phyloP scores from a whole-genome alignment of 805 yeast species.

The Candida easanensis region DNA sequence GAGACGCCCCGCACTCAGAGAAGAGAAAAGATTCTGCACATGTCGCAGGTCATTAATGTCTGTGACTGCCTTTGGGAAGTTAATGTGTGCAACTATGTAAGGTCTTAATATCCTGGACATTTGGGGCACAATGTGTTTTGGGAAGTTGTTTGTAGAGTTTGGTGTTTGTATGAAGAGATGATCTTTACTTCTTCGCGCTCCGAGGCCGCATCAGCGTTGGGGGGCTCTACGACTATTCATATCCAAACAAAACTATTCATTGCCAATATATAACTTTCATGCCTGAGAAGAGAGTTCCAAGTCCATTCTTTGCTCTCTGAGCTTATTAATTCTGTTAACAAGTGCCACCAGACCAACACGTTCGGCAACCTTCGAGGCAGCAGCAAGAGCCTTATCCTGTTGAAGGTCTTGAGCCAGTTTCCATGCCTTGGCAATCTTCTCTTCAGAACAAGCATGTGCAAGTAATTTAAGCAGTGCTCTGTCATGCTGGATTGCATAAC shows the following conservation, averaged over 20 bases:
- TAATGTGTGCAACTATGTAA: constrained; percentile 8
- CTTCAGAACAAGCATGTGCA: constrained; percentile 68
- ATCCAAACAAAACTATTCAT: neutral
- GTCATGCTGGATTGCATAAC: constrained; percentile 62
- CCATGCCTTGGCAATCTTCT: constrained; percentile 61
- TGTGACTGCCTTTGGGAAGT: constrained; percentile 7
- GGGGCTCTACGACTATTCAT: too few species aligned
- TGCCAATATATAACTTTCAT: too few species aligned
- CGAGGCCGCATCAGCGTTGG: too few species aligned
- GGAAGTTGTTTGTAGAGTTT: neutral
- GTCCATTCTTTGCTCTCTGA: constrained; percentile 49
- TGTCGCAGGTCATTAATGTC: constrained; percentile 8
- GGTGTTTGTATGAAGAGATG: too few species aligned
- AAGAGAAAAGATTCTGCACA: constrained; percentile 6
- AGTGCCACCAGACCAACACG: constrained; percentile 55
- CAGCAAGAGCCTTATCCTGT: constrained; percentile 75
- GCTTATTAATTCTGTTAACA: constrained; percentile 51
- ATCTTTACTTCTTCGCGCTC: too few species aligned
- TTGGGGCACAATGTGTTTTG: too few species aligned
- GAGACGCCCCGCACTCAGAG: constrained; percentile 3
- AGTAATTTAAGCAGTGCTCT: constrained; percentile 74
- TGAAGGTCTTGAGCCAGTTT: constrained; percentile 67
- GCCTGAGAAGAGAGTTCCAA: constrained; percentile 12
- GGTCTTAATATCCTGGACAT: too few species aligned
- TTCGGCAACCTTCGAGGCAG: constrained; percentile 83